A percentile compares a stretch with the other conserved stretches of the same genome.
Evolutionary conservation across 176 grass and related monocot species (phyloP).

Genomic region (Carex cristatella): DNA sequence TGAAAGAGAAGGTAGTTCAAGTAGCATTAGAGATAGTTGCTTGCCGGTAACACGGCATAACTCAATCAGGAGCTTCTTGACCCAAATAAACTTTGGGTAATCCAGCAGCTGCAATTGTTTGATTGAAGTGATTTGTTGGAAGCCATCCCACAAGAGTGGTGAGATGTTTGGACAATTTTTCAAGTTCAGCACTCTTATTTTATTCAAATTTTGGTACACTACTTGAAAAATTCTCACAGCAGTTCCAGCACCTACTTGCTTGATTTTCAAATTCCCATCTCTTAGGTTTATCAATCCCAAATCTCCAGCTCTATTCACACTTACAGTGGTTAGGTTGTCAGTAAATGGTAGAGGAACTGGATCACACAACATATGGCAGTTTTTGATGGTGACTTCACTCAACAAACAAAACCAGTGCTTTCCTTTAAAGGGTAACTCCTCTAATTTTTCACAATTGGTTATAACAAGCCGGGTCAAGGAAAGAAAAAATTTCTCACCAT

Average conservation of each 20-base stretch:
- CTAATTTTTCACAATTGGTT: not conserved
- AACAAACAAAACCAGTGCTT: conserved; percentile 21
- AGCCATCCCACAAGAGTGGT: conserved; percentile 13
- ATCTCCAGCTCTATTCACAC: conserved; percentile 14
- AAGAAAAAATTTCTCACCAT: not conserved
- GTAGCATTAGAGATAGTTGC: not conserved
- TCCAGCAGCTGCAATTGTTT: not conserved
- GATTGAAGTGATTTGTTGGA: not conserved
- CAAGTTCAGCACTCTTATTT: conserved; percentile 17
- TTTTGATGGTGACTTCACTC: conserved; percentile 10
- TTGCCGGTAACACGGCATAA: conserved; percentile 12
- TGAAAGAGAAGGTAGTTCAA: conserved; percentile 4
- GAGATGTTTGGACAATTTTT: conserved; percentile 21
- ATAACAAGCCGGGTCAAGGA: conserved; percentile 13
- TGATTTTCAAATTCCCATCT: conserved; percentile 24
- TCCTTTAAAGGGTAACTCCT: conserved; percentile 5
- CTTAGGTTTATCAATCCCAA: not conserved
- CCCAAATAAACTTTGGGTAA: conserved; percentile 6
- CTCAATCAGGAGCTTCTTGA: not conserved
- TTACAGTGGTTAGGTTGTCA: conserved; percentile 6
- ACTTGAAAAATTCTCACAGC: conserved; percentile 11
- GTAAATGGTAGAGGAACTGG: not conserved
- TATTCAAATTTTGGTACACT: conserved; percentile 22
- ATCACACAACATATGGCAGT: conserved; percentile 21
- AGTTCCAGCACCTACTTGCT: not conserved